These are phyloP conservation scores for Leersia perrieri DNA, from an alignment of 176 grass and related monocot genomes.

Conservation along the genomic window DNA sequence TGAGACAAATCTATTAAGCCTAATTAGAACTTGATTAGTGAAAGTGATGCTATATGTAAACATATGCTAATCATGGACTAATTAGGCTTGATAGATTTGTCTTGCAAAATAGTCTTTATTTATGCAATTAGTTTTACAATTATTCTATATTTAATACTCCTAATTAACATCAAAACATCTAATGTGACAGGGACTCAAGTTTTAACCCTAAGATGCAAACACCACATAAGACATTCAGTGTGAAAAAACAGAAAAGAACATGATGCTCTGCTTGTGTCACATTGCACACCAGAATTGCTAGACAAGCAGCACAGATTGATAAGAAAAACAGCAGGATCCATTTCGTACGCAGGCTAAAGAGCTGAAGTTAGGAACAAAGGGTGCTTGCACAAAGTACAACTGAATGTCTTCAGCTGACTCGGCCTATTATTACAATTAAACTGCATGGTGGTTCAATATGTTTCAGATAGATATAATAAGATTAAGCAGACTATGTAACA, in stretches of 20 bases:
- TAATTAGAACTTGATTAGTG: no score
- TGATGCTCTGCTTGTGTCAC: neutral
- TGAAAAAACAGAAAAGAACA: neutral
- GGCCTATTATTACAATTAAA: constrained; percentile 39
- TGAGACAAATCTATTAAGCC: no score
- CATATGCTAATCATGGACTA: no score
- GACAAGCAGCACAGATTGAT: neutral
- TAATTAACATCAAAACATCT: no score
- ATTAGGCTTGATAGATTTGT: no score
- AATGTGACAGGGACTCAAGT: no score
- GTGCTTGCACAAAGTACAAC: neutral
- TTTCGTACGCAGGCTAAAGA: constrained; percentile 8
- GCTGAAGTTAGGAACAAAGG: neutral
- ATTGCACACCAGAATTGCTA: neutral
- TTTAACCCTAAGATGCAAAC: no score
- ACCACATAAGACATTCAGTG: neutral
- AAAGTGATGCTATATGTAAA: no score
- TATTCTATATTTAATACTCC: no score
- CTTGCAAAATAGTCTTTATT: no score
- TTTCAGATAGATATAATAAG: neutral
- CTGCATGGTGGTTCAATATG: constrained; percentile 21
- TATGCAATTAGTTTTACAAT: no score
- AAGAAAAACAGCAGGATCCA: neutral
- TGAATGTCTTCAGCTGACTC: neutral
- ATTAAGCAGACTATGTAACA: neutral